Conservation (phyloP, 345 rosid genomes). For the Eucalyptus victrix region DNA sequence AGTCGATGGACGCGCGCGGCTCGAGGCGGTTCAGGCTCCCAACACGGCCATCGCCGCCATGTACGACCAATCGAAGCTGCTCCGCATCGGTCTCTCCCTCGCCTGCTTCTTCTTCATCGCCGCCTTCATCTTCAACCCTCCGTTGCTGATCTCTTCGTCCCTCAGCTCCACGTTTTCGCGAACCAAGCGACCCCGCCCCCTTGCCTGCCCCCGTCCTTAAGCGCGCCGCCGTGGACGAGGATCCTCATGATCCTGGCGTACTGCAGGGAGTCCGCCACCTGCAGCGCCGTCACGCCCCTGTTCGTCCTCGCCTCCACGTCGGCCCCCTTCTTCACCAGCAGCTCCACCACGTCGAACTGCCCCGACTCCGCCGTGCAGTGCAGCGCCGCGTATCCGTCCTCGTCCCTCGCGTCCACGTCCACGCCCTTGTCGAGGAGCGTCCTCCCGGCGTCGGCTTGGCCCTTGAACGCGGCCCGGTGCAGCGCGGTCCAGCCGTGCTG, state of each 20-base stretch:
- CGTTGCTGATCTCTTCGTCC: not conserved
- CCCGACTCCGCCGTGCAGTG: slow-evolving; percentile 64
- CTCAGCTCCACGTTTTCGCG: not conserved
- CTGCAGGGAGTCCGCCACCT: slow-evolving; percentile 40
- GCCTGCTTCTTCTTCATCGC: slow-evolving; percentile 1
- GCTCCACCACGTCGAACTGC: slow-evolving; percentile 35
- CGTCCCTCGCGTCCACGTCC: slow-evolving; percentile 34
- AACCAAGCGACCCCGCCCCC: not conserved
- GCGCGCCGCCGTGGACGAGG: slow-evolving; percentile 24
- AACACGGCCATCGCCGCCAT: slow-evolving; percentile 30
- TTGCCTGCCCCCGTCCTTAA: slow-evolving; percentile 1
- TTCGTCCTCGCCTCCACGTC: slow-evolving; percentile 46
- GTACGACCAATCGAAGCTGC: slow-evolving; percentile 20
- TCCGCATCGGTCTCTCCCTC: slow-evolving; percentile 7
- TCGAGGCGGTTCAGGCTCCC: not conserved
- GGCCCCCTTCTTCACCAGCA: slow-evolving; percentile 39
- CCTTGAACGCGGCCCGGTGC: slow-evolving; percentile 53
- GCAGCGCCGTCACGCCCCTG: slow-evolving; percentile 25
- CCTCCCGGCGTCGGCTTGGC: slow-evolving; percentile 19
- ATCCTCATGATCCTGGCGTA: slow-evolving; percentile 42
- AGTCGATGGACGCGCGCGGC: not conserved
- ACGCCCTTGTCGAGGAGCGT: slow-evolving; percentile 33
- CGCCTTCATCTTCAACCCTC: not conserved
- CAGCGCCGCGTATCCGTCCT: slow-evolving; percentile 57
- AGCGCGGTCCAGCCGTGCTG: slow-evolving; percentile 62